Base-by-base conservation (phyloP, 83 land plant genomes). In the Thuja plicata region DNA sequence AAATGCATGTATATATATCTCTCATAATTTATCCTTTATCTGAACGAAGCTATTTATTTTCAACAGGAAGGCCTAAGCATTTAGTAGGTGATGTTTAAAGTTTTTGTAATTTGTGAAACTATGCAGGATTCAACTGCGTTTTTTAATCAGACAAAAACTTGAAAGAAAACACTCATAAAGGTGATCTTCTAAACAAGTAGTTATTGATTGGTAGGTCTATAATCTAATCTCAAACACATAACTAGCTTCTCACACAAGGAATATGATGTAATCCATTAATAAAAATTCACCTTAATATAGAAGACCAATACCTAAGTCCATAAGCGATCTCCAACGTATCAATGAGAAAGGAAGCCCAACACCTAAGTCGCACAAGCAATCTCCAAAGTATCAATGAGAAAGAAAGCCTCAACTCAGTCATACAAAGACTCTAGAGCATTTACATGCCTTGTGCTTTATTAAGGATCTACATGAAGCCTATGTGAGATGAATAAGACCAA, bases 401-500 rank as follows among this genome's bases (percentile, higher is more conserved):
- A 19, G 82, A 24, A 79, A 38, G 24, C 46, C 46, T 79, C 82
- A 34, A 34, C 38, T 35, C 17, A 76, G 38, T 34, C 79, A 76
- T 34, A 9, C 37, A 15, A 76, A 35, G 79, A 37, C 38, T 76
- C 21, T 40, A 40, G 46, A 40, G 83, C 83, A 79, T 38, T 38
- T 21, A 40, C 27, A 37, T 79, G 83, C 45, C 83, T 79, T 79
- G 45, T 21, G 17, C 45, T 79, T 79, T 79, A 45, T 40, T 40
- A 21, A 79, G 83, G 27, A 79, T 19, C 84, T 80, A 8, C 48
- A 8, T 19, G 46, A 80, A 79, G 17, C 10, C 12, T 80, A 9
- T 80, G 84, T 21, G 50, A 80, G 30, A 80, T 80, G 17, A 80
- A 19, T 46, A 78, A 79, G 45, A 79, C 43, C 84, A 80, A 71